Evolutionary conservation across 805 yeast species (phyloP), one percentile per base, ranked within the genome.

Genomic region (Starmera quercuum): DNA sequence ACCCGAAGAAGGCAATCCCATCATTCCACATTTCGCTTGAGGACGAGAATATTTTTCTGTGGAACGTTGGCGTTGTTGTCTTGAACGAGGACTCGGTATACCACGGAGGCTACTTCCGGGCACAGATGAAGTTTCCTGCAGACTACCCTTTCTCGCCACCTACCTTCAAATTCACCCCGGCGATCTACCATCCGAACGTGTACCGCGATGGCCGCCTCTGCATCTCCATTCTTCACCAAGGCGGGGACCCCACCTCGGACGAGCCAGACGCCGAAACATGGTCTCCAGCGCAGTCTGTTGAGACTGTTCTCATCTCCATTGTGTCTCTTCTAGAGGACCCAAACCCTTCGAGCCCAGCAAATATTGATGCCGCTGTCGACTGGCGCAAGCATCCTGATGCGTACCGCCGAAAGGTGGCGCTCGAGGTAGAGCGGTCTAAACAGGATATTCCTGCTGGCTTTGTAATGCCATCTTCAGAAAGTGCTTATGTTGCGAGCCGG

Each of bases 101-200:
- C 60, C 85, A 88, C 52, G 97, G 97, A 29, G 97, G 97, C 11
- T 90, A 83, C 59, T 83, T 90, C 63, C 84, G 78, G 53, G 95
- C 95, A 16, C 94, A 85, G 55, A 85, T 90, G 95, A 72, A 80
- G 46, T 90, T 90, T 61, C 97, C 97, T 6, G 61, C 67, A 16
- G 95, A 87, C 58, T 90, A 80, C 61, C 98, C 97, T 4, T 90
- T 75, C 54, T 66, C 84, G 16, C 98, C 98, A 20, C 98, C 97
- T 28, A 75, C 82, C 24, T 90, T 87, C 64, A 69, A 94, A 47
- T 90, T 90, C 66, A 80, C 90, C 7, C 95, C 97, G 11, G 81
- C 95, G 28, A 84, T 90, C 46, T 88, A 78, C 62, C 97, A 90
- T 53, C 97, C 97, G 18, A 90, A 90, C 56, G 95, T 90, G 35